A percentile compares a stretch with the other conserved stretches of the same genome.
These are phyloP conservation scores for Testicularia cyperi DNA, from an alignment of 1,284 basidiomycete species.

Conservation along the genomic window DNA sequence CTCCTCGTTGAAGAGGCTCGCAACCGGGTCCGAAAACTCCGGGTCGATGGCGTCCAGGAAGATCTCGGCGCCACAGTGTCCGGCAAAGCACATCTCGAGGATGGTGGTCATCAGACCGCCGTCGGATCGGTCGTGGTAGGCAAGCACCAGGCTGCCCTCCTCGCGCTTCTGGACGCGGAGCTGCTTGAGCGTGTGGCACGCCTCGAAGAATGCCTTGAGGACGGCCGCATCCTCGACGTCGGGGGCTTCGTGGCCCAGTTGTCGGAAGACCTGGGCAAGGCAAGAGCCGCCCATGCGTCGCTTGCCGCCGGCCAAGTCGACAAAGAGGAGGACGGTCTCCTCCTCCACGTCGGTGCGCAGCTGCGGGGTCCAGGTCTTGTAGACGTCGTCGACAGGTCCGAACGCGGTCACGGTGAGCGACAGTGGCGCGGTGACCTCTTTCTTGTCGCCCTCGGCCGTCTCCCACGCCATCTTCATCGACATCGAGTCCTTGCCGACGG, in stretches of 20 bases:
- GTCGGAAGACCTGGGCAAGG: constrained; percentile 89
- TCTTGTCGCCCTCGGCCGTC: constrained; percentile 65
- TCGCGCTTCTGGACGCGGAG: constrained; percentile 58
- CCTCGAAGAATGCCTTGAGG: constrained; percentile 80
- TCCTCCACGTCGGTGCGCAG: constrained; percentile 66
- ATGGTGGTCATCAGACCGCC: constrained; percentile 89
- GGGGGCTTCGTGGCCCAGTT: constrained; percentile 82
- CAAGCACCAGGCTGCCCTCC: constrained; percentile 72
- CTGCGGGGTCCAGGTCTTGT: constrained; percentile 88
- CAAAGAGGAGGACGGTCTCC: constrained; percentile 74
- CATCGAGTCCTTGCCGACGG: constrained; percentile 99
- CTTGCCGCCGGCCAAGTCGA: constrained; percentile 84
- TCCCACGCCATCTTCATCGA: constrained; percentile 98
- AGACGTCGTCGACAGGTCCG: constrained; percentile 77
- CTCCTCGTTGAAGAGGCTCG: constrained; percentile 91
- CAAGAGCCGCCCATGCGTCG: constrained; percentile 90
- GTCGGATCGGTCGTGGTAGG: constrained; percentile 97
- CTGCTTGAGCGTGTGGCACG: constrained; percentile 71
- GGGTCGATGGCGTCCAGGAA: constrained; percentile 66
- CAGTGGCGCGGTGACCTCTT: constrained; percentile 84
- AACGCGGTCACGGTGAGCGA: constrained; percentile 95
- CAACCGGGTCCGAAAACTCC: constrained; percentile 62
- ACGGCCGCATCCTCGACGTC: constrained; percentile 79
- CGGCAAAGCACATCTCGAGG: constrained; percentile 95
- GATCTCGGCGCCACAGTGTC: constrained; percentile 75